phyloP scores from a whole-genome alignment of 495 filamentous ascomycete species.

The Annulohypoxylon maeteangense region DNA sequence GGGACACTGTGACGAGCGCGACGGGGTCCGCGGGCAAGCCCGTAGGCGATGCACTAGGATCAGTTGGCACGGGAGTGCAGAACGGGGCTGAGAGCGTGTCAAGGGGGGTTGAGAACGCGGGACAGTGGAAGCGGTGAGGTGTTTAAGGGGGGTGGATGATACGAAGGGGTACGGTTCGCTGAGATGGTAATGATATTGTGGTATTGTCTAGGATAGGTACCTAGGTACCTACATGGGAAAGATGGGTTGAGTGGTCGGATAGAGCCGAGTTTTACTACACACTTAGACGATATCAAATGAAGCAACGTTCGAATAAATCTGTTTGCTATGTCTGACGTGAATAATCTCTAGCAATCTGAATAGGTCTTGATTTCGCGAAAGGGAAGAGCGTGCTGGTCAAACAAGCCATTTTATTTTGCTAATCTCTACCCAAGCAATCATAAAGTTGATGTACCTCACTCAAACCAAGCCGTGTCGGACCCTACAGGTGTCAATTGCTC shows the following conservation, averaged over 20 bases:
- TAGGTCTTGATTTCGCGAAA: background rate
- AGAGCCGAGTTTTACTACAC: background rate
- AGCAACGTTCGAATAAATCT: no score
- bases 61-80: conserved; percentile 69
- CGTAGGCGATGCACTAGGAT: conserved; percentile 72
- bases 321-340: no score
- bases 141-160: background rate
- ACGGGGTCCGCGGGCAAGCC: conserved; percentile 72
- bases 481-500: conserved; percentile 30
- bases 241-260: background rate
- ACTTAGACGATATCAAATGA: no score
- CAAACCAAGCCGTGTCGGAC: conserved; percentile 23
- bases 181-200: background rate
- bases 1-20: conserved; percentile 68
- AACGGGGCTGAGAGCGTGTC: conserved; percentile 65
- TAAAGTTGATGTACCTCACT: background rate
- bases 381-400: background rate
- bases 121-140: conserved; percentile 66
- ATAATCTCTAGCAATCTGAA: background rate
- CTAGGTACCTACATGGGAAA: background rate
- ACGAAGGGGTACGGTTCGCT: background rate
- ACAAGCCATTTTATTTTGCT: conserved; percentile 1
- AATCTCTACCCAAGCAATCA: background rate
- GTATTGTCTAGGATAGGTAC: background rate
- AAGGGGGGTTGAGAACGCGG: conserved; percentile 74